Percentiles rank a stretch among this genome's conserved stretches.
These are phyloP conservation scores for Alloascoidea hylecoeti DNA, from an alignment of 805 yeast genomes.

Conservation along the genomic window DNA sequence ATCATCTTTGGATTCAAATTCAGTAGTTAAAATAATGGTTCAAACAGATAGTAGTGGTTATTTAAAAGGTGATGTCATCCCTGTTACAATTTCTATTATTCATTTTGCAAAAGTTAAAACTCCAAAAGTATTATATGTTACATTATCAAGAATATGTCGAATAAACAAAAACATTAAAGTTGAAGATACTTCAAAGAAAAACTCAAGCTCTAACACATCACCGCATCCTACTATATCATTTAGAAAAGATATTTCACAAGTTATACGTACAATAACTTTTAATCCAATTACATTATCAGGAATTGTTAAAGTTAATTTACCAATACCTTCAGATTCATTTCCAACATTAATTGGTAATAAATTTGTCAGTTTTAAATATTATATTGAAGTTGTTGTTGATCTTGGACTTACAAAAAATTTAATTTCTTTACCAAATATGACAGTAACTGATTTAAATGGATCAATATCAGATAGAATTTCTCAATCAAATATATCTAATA, in stretches of 20 bases:
- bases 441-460: no score
- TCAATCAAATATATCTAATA: no score
- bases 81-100: slow-evolving; percentile 48
- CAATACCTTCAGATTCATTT: slow-evolving; percentile 75
- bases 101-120: slow-evolving; percentile 64
- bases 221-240: no score
- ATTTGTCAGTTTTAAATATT: slow-evolving; percentile 70
- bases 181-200: no score
- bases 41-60: slow-evolving; percentile 51
- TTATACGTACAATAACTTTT: slow-evolving; percentile 62
- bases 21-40: slow-evolving; percentile 15
- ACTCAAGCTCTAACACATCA: no score
- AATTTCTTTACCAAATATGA: no score
- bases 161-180: slow-evolving; percentile 19
- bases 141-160: slow-evolving; percentile 69
- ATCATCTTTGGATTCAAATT: slow-evolving; percentile 20
- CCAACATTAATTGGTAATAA: slow-evolving; percentile 69
- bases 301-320: slow-evolving; percentile 44
- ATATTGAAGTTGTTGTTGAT: slow-evolving; percentile 72
- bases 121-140: slow-evolving; percentile 60
- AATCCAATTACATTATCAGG: slow-evolving; percentile 48
- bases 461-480: no score
- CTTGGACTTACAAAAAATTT: no score
- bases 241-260: slow-evolving; percentile 73
- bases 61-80: slow-evolving; percentile 66